Evolutionary conservation across 768 basidiomycete genomes (phyloP), one percentile per base, ranked within the genome.

Genomic region (Tricholoma saponaceum): DNA sequence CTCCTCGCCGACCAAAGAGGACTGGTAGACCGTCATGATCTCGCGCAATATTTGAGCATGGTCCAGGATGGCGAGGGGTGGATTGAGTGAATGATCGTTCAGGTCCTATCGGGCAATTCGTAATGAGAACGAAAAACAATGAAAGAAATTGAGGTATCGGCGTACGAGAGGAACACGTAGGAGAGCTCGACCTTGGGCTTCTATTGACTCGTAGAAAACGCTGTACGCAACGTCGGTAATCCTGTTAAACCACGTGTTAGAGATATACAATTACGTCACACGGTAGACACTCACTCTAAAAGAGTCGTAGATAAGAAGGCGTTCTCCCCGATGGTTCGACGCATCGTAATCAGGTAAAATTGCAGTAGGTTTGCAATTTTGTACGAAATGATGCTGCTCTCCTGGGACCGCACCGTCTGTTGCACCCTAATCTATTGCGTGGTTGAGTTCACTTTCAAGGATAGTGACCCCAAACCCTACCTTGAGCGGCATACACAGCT

Each of bases 301-400:
- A 98, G 76, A 0, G 90, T 87, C 56, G 75, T 80, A 1, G 89
- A 88, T 54, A 98, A 75, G 46, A 90, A 58, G 1, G 95, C 92
- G 3, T 89, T 77, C n/a, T 83, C 79, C 0, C 97, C 97, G 43
- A 98, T 87, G 1, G 95, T 98, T 50, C 92, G 81, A 51, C 84
- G 81, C 94, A 99, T 97, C 4, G 95, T 98, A 30, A 94, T 71
- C 67, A 87, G 76, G 69, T 98, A 99, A 68, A 98, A 99, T 62
- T 96, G 92, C 8, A 99, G 72, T n/a, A 98, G 77, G 64, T 96
- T 98, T 49, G 93, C 88, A 52, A 98, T 86, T 70, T 92, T 95
- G 76, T 94, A 99, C 0, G 90, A 85, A 46, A 89, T 83, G 58
- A 98, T 93, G 58, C 89, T 87, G 63, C 92, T 95, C 71, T 98